Conservation (phyloP, 208 protist species). For the Herpetomonas samuelpessoai region DNA sequence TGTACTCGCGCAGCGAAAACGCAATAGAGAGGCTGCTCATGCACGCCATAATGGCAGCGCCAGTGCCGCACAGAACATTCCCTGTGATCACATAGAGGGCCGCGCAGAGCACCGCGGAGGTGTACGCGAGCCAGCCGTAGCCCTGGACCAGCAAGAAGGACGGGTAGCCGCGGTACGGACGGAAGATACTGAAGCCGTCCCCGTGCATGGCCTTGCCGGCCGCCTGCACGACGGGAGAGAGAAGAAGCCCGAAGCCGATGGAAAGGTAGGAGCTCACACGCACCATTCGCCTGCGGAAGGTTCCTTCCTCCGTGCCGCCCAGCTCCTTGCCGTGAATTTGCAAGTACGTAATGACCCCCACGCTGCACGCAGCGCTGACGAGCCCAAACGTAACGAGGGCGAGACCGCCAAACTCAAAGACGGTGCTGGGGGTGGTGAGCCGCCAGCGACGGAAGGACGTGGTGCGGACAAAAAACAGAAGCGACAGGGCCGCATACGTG, state of each 20-base stretch:
- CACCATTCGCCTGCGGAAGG: constrained; percentile 28
- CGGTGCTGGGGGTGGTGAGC: constrained; percentile 14
- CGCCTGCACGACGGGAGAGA: constrained; percentile 37
- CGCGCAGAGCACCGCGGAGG: constrained; percentile 28
- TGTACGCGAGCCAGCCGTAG: constrained; percentile 52
- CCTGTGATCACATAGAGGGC: constrained; percentile 45
- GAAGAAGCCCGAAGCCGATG: constrained; percentile 36
- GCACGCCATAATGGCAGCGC: constrained; percentile 24
- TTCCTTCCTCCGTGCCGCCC: constrained; percentile 20
- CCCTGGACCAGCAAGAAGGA: constrained; percentile 59
- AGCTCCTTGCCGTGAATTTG: constrained; percentile 21
- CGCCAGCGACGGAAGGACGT: constrained; percentile 19
- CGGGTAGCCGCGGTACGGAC: constrained; percentile 14
- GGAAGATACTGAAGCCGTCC: constrained; percentile 37
- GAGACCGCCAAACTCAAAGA: constrained; percentile 37
- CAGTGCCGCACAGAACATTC: constrained; percentile 8
- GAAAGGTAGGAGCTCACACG: constrained; percentile 27
- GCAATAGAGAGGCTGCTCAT: constrained; percentile 44
- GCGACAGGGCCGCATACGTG: constrained; percentile 19
- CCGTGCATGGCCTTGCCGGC: constrained; percentile 45
- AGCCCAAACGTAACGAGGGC: constrained; percentile 17
- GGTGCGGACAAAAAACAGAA: constrained; percentile 61
- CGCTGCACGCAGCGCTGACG: constrained; percentile 5
- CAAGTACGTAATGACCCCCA: constrained; percentile 7
- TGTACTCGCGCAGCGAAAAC: constrained; percentile 39